Evolutionary conservation across 352 stramenopile species (phyloP), one percentile per base, ranked within the genome.

Genomic region (Phytopythium mirpurense): DNA sequence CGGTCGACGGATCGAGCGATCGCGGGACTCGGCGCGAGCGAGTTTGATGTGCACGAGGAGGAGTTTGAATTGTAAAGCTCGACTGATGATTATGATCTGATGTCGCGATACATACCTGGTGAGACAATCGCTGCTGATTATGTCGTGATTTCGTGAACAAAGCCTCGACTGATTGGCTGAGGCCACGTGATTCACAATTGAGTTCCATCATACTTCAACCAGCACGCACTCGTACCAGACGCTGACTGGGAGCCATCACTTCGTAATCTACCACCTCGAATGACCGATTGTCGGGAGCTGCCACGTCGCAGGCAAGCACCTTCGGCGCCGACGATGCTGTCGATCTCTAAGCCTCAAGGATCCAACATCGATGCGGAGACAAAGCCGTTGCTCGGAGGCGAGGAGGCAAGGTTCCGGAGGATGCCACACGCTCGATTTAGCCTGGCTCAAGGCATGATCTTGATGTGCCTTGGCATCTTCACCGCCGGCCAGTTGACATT

Each of bases 391-490:
- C 44, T 51, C 11, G 21, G 19, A 1, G 19, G n/a, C 38, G 18
- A 36, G 12, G 18, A 35, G 11, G 18, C 4, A 27, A 8, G 8
- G 3, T 0, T 3, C 24, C 15, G 21, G 15, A 2, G 5, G 5
- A 10, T 21, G n/a, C 18, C 6, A 1, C 29, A 15, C 15, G 9
- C 3, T 10, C 34, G 31, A 19, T 31, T 53, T 27, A 53, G 32
- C 21, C 27, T 36, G 36, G 55, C 62, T 2, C 72, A 83, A n/a
- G 26, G 70, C 34, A 31, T 68, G 36, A 32, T 84, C 3, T 34
- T 81, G 23, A 43, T 54, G 9, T 79, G 63, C 14, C 66, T 84
- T 18, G 50, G 23, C 27, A 43, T 74, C 19, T 87, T 83, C 58
- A 38, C 69, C 19, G 56, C 63, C 43, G 71, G 56, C 1, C 72